These are phyloP conservation scores for Monosporascus cannonballus DNA, from an alignment of 2,329 filamentous ascomycete genomes.

Conservation along the genomic window DNA sequence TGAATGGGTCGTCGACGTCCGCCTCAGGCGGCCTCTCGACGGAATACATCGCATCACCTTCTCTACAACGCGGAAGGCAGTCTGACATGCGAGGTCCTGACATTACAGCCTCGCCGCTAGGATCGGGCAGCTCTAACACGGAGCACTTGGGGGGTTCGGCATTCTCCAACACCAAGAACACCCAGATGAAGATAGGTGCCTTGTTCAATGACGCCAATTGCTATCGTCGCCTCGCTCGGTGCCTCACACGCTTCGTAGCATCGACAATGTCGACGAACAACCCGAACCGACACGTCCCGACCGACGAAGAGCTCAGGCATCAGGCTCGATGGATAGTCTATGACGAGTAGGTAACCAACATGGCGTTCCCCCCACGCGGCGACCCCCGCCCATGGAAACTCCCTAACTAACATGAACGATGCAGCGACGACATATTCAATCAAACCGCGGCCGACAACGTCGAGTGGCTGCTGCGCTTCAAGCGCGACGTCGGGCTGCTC, in stretches of 20 bases:
- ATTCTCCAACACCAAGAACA: conserved; percentile 1
- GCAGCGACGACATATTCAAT: conserved; percentile 58
- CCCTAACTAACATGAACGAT: neutral
- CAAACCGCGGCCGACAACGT: conserved; percentile 57
- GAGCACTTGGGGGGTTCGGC: neutral
- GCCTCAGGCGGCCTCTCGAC: conserved; percentile 10
- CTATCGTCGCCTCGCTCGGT: conserved; percentile 48
- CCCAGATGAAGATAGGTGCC: conserved; percentile 21
- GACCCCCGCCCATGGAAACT: neutral
- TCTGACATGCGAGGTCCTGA: neutral
- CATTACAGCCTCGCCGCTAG: neutral
- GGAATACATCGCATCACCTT: conserved; percentile 1
- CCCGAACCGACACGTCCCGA: conserved; percentile 51
- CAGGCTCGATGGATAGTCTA: conserved; percentile 59
- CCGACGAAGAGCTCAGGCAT: conserved; percentile 57
- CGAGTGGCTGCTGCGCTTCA: conserved; percentile 59
- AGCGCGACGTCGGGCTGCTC: conserved; percentile 49
- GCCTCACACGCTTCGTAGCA: conserved; percentile 46
- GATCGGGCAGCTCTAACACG: conserved; percentile 5
- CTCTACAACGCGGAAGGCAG: neutral
- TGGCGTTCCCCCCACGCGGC: no score
- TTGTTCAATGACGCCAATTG: conserved; percentile 55
- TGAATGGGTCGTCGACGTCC: conserved; percentile 17
- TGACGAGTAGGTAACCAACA: conserved; percentile 43
- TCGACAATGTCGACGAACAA: conserved; percentile 54